Evolutionary conservation across 768 basidiomycete species (phyloP), one percentile per base, ranked within the genome.

Genomic region (Neoboletus magnificus): DNA sequence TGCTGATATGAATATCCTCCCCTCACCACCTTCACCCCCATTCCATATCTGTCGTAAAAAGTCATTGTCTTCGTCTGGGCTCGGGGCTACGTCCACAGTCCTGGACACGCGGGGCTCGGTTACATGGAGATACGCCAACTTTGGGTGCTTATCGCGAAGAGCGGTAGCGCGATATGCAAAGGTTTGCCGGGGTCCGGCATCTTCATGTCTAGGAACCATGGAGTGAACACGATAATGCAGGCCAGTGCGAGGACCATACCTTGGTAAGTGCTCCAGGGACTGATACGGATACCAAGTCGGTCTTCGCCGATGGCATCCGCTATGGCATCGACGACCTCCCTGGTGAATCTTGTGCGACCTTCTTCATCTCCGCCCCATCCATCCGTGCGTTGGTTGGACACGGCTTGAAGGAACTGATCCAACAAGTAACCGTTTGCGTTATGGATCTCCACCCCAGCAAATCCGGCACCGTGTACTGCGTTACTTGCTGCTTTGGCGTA

Each of bases 331-430:
- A 82, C 64, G 37, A 86, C 72, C 55, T 85, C 82, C 7, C 85
- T 69, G 0, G 69, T 62, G 65, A 91, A 89, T 27, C 81, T 74
- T 1, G 76, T 72, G 6, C 89, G 74, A 53, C 79, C 81, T 65
- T 85, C 81, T 29, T 88, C 70, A 43, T 77, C 79, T 2, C 89
- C 89, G 0, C 89, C 89, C 66, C 86, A 91, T 43, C 77, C 71
- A 64, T 89, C 87, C 8, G 78, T 81, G 16, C 86, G 77, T 5
- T 76, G 62, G 67, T 89, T 88, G 35, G 73, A 73, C n/a, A 74
- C 64, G 27, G 79, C 73, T 61, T 86, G 82, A 11, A 84, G 56
- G 74, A 89, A 87, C 64, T 88, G 84, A 62, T 88, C 82, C 16
- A 77, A 52, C 12, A 85, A 65, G 55, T 79, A 81, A 0, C 76